Base-by-base conservation (phyloP, 148 eudicot species). In the Chenopodium berlandieri region DNA sequence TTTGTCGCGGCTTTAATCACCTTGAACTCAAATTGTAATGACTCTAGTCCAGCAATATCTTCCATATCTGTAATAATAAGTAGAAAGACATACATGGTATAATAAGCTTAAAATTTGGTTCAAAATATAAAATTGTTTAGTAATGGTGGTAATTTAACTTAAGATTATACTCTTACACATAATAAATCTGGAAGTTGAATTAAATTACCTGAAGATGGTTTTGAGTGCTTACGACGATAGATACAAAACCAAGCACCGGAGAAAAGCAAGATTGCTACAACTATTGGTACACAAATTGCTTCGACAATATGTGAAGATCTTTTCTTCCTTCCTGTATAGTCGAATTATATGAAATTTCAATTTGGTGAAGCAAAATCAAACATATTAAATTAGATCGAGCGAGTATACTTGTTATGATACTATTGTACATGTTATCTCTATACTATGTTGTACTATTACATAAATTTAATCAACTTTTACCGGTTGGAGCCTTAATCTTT, bases 291-390 rank as follows among this genome's bases (percentile, higher is more conserved):
- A 46, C 65, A 50, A 2, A 64, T 78, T 16, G 22, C 64, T 14
- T 78, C 50, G 9, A 48, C 71, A 23, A 63, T 40, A 2, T 67
- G 68, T 34, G 75, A 22, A 9, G 58, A 75, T 50, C 63, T 75
- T 34, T 25, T 75, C 40, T 12, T 71, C 37, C 67, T 81, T 50
- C 20, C 83, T 81, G 54, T 60, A 44, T 9, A 1, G 19, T 48
- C 13, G 0, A 58, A 14, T 22, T 2, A 27, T 1, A 25, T 56
- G 60, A 16, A 48, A 9, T 48, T 9, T 48, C 2, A 8, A 34
- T 12, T 66, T 13, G 2, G 5, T 86, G 82, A 5, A 94, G 96
- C 23, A 56, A 19, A 56, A 56, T 37, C 44, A 40, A 40, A 40
- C 44, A 5, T 40, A 40, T 40, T 40, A 40, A 6, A 40, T 6